Evolutionary conservation across 2,329 filamentous ascomycete genomes (phyloP).

Genomic region (Colletotrichum melonis): DNA sequence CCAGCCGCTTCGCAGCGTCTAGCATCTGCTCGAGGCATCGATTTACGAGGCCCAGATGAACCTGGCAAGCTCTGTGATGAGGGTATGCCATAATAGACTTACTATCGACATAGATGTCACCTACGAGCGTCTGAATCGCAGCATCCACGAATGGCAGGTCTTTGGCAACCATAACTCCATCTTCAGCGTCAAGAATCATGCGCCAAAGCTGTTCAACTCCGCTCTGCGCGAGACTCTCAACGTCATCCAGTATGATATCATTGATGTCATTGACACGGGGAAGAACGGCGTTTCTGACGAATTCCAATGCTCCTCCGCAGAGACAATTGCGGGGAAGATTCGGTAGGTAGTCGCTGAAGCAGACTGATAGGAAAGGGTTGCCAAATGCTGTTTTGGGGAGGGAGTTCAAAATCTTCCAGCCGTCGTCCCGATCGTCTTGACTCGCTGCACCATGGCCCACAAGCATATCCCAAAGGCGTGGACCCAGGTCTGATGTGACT

Average conservation of each 20-base stretch:
- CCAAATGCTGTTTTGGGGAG: conserved; percentile 57
- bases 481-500: conserved; percentile 71
- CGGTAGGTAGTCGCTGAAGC: conserved; percentile 68
- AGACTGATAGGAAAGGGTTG: conserved; percentile 67
- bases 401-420: conserved; percentile 75
- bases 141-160: conserved; percentile 58
- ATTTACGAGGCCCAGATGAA: conserved; percentile 78
- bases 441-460: conserved; percentile 73
- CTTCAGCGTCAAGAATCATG: conserved; percentile 77
- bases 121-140: conserved; percentile 77
- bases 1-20: conserved; percentile 69
- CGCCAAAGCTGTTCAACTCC: conserved; percentile 83
- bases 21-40: conserved; percentile 79
- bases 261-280: conserved; percentile 57
- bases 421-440: conserved; percentile 69
- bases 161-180: conserved; percentile 61
- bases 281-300: conserved; percentile 65
- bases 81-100: conserved; percentile 61
- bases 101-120: conserved; percentile 75
- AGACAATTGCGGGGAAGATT: conserved; percentile 67
- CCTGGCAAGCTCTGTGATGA: conserved; percentile 60
- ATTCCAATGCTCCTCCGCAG: conserved; percentile 71
- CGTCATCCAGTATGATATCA: conserved; percentile 62
- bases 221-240: conserved; percentile 61
- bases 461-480: conserved; percentile 77